Base-by-base conservation (phyloP, 805 yeast species). In the Candida berthetii region DNA sequence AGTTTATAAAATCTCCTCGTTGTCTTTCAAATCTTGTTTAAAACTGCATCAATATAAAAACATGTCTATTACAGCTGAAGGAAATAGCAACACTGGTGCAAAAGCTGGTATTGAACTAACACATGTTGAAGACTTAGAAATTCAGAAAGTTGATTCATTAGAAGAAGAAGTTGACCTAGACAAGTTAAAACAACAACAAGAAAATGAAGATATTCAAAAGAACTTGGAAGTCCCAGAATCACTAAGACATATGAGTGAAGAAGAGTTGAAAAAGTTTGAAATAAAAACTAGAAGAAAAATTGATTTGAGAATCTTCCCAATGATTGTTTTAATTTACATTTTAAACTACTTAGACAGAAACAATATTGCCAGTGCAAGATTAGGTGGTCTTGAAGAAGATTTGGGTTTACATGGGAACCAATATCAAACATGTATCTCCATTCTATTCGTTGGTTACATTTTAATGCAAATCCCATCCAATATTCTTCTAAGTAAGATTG, bases 381-480 rank as follows among this genome's bases (percentile, higher is more conserved):
- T 73, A 22, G 78, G 74, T 40, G 72, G 73, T 1, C 51, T 73
- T 22, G 77, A 73, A 52, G 62, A 65, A 8, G 78, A 73, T 42
- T 54, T 73, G 38, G 61, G 62, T 1, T 57, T 73, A 34, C 46
- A 53, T 4, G 75, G 75, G 7, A 54, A 53, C 33, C 68, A 72
- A 48, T 73, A 71, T 45, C 74, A 76, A 50, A 72, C 74, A 5
- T 65, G 71, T 55, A 71, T 76, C 42, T 69, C 79, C n/a, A 65
- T 76, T 35, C 67, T 54, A 69, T 74, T 46, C 39, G 71, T 70
- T 16, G 80, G 80, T 15, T 75, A 75, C 42, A 67, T 73, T 37
- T 47, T 76, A 31, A 78, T 77, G 29, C 76, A 71, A 44, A 62
- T 74, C 24, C 80, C 80, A 9, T 64, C 76, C 1, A 69, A 69